Conservation (phyloP, 306 rosid genomes). For the Heteromeles arbutifolia region DNA sequence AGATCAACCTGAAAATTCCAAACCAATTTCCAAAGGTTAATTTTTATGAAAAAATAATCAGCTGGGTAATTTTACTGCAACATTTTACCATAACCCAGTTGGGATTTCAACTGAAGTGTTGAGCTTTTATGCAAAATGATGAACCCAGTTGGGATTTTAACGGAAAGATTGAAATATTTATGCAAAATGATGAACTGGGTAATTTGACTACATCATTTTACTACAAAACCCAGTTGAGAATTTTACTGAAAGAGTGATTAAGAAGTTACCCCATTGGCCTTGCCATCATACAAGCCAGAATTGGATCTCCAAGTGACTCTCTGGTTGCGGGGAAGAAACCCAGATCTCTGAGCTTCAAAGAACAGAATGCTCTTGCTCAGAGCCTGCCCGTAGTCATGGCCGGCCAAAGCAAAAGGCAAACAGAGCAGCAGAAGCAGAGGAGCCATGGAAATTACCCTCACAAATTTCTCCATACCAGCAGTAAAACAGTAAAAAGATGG, state of each 20-base stretch:
- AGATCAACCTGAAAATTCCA: conserved; percentile 59
- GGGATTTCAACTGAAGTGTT: background rate
- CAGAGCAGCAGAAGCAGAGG: conserved; percentile 36
- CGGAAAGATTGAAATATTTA: too few species aligned
- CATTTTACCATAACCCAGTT: background rate
- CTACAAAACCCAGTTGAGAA: background rate
- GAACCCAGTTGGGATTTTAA: too few species aligned
- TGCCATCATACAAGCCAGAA: conserved; percentile 86
- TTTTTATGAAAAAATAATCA: background rate
- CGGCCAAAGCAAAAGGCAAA: conserved; percentile 39
- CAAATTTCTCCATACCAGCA: conserved; percentile 41
- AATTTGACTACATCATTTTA: too few species aligned
- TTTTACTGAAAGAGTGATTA: background rate
- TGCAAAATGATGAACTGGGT: too few species aligned
- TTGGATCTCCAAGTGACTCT: conserved; percentile 87
- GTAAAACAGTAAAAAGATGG: background rate
- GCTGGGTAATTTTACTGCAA: background rate
- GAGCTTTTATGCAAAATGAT: too few species aligned
- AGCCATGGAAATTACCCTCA: conserved; percentile 27
- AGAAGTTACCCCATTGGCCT: conserved; percentile 65
- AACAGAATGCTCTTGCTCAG: conserved; percentile 81
- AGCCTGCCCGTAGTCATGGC: conserved; percentile 82
- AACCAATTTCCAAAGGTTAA: background rate
- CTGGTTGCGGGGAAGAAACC: conserved; percentile 65
- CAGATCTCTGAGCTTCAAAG: conserved; percentile 98